Conservation (phyloP, 345 rosid species). For the Noccaea caerulescens region DNA sequence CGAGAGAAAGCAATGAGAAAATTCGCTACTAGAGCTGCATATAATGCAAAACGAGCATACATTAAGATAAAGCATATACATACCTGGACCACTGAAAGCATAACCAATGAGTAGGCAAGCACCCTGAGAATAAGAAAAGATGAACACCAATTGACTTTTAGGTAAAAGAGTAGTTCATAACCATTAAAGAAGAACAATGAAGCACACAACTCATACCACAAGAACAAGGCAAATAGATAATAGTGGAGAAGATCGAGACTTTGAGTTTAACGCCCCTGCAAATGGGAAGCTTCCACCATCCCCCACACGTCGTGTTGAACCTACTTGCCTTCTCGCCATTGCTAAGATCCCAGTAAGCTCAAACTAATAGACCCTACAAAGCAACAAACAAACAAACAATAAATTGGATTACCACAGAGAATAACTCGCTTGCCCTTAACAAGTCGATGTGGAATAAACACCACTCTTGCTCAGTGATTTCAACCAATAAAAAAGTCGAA, state of each 20-base stretch:
- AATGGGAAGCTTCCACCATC: conserved; percentile 82
- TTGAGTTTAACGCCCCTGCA: conserved; percentile 70
- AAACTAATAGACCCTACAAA: conserved; percentile 34
- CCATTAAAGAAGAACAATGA: neutral
- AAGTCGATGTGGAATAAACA: neutral
- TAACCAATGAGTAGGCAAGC: conserved; percentile 75
- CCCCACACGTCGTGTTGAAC: conserved; percentile 70
- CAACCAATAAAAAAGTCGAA: conserved; percentile 10
- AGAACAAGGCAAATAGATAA: conserved; percentile 70
- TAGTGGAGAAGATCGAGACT: conserved; percentile 79
- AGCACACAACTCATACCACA: conserved; percentile 50
- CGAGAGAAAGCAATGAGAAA: conserved; percentile 10
- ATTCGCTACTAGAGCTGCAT: neutral
- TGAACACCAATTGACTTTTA: neutral
- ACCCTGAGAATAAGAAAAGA: conserved; percentile 56
- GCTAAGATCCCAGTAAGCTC: conserved; percentile 21
- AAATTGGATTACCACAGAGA: neutral
- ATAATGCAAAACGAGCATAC: neutral
- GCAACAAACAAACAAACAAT: neutral
- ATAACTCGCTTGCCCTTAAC: neutral
- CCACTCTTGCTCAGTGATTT: neutral
- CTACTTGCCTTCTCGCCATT: conserved; percentile 91
- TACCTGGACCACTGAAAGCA: conserved; percentile 77
- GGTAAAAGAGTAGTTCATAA: neutral
- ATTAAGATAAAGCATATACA: conserved; percentile 7